Percentiles rank a stretch among this genome's conserved stretches.
These are phyloP conservation scores for Cochlearia excelsa DNA, from an alignment of 345 rosid genomes.

Conservation along the genomic window DNA sequence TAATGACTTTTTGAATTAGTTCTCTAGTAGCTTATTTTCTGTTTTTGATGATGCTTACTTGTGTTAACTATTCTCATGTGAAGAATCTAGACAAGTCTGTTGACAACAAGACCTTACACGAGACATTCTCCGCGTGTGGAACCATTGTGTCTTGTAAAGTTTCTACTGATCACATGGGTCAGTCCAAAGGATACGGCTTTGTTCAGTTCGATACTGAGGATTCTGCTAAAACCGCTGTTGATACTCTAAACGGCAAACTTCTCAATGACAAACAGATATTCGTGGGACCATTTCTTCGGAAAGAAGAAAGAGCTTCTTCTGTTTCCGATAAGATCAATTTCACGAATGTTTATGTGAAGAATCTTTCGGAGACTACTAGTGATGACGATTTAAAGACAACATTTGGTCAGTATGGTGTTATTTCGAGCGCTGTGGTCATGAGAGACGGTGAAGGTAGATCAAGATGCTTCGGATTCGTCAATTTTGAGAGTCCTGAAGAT, in stretches of 20 bases:
- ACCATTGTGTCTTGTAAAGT: conserved; percentile 70
- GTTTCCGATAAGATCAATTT: conserved; percentile 49
- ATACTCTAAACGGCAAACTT: conserved; percentile 66
- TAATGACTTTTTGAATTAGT: conserved; percentile 13
- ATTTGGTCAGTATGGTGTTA: conserved; percentile 66
- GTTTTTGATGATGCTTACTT: not conserved
- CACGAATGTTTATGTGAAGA: conserved; percentile 76
- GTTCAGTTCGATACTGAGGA: conserved; percentile 76
- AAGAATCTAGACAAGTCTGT: conserved; percentile 80
- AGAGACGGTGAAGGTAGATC: conserved; percentile 78
- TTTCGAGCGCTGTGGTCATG: conserved; percentile 71
- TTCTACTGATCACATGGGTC: conserved; percentile 66
- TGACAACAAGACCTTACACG: conserved; percentile 72
- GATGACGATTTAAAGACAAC: conserved; percentile 60
- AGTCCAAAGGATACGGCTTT: conserved; percentile 79
- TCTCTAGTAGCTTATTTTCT: not conserved
- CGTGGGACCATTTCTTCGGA: conserved; percentile 76
- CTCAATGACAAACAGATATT: conserved; percentile 71
- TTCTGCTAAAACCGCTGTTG: conserved; percentile 66
- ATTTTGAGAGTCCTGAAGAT: conserved; percentile 82
- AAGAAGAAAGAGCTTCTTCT: conserved; percentile 62
- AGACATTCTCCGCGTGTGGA: conserved; percentile 65
- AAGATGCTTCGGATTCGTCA: conserved; percentile 91
- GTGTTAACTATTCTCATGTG: not conserved
- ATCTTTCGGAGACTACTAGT: conserved; percentile 51